Evolutionary conservation across 768 basidiomycete genomes (phyloP), one percentile per base, ranked within the genome.

Genomic region (Clavulina sp.): DNA sequence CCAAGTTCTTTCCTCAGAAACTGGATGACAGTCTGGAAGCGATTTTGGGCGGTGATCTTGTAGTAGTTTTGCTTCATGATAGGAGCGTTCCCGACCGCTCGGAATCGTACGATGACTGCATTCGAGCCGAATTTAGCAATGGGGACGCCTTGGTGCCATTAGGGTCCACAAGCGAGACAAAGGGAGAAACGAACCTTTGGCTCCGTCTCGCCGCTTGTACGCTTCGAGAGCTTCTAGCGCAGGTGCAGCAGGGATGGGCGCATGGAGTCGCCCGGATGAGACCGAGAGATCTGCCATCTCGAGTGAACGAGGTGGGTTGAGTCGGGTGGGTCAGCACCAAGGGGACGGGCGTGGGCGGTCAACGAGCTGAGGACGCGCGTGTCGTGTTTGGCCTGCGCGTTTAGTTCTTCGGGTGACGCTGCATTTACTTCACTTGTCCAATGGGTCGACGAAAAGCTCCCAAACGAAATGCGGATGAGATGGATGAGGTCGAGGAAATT

Each of bases 11-110:
- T 86, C 57, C 92, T 68, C 65, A 97, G 62, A 64, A 97, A 95
- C 60, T 86, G 81, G 38, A 93, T 89, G 51, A 97, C 92, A 5
- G 88, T 85, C 63, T 95, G 89, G 60, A 96, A 99, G 50, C 84
- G 74, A 63, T 95, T 91, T 36, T 83, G 80, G 9, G 91, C 84
- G 0, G 91, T 89, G 61, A 96, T 92, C 72, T 92, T 93, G 77
- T 89, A 96, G 59, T 92, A 85, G 69, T 93, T 96, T 68, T 93
- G 87, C 68, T 84, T 92, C 92, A 99, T 95, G 60, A 99, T 91
- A 0, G 93, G 93, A 1, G 92, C 93, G 59, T 93, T 92, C 43
- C 93, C 93, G 6, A 95, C 85, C 2, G 93, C 91, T 64, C 92
- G 92, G 76, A 99, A 99, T 41, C 91, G 80, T 6, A 99, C 87